Conservation (phyloP, 768 basidiomycete species). For the Boletus reticuloceps region DNA sequence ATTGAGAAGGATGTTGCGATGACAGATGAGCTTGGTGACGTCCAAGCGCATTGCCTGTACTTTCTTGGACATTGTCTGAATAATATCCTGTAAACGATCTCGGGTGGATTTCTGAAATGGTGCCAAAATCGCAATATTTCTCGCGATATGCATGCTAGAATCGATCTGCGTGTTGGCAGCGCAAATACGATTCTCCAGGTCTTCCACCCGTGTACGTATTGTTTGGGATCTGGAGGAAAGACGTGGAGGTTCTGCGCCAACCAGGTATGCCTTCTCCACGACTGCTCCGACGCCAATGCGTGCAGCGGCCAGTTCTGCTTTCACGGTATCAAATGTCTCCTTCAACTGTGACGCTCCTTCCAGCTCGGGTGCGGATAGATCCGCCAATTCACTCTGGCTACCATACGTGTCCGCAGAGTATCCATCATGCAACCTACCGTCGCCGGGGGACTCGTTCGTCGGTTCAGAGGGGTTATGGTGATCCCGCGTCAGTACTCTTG, state of each 20-base stretch:
- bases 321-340: slow-evolving; percentile 83
- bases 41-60: slow-evolving; percentile 69
- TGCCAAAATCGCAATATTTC: slow-evolving; percentile 80
- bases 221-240: slow-evolving; percentile 50
- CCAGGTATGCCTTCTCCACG: slow-evolving; percentile 16
- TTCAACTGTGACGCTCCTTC: slow-evolving; percentile 69
- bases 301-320: slow-evolving; percentile 73
- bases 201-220: slow-evolving; percentile 58
- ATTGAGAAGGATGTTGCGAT: slow-evolving; percentile 67
- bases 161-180: slow-evolving; percentile 59
- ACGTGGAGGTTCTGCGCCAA: slow-evolving; percentile 24
- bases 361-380: slow-evolving; percentile 50
- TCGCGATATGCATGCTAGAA: slow-evolving; percentile 64
- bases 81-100: slow-evolving; percentile 61
- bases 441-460: slow-evolving; percentile 33
- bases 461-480: slow-evolving; percentile 37
- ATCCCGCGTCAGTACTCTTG: slow-evolving; percentile 40
- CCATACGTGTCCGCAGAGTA: slow-evolving; percentile 32
- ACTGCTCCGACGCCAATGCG: slow-evolving; percentile 33
- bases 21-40: slow-evolving; percentile 69
- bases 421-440: slow-evolving; percentile 22
- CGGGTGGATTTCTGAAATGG: slow-evolving; percentile 87
- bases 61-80: slow-evolving; percentile 62
- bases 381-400: slow-evolving; percentile 1
- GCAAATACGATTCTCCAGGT: slow-evolving; percentile 60